These are phyloP conservation scores for Diaporthe velutina DNA, from an alignment of 2,329 filamentous ascomycete species.

Conservation along the genomic window DNA sequence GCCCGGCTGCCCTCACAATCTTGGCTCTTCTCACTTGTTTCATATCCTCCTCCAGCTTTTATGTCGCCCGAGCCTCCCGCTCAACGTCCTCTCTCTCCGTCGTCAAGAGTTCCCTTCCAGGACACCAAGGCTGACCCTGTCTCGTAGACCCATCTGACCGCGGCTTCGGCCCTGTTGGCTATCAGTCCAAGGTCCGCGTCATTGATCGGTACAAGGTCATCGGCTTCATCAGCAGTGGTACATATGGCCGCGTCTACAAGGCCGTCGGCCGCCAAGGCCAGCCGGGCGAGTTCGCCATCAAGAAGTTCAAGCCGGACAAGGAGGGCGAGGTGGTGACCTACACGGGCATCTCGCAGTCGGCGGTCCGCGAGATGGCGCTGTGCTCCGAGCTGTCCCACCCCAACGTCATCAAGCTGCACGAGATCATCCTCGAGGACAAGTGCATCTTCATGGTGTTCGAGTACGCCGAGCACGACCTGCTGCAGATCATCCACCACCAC, in stretches of 20 bases:
- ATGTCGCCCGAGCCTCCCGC: not conserved
- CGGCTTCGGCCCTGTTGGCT: conserved; percentile 59
- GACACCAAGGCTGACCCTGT: conserved; percentile 50
- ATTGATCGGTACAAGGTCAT: conserved; percentile 96
- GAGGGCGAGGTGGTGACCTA: conserved; percentile 96
- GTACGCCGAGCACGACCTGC: conserved; percentile 95
- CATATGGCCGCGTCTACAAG: conserved; percentile 98
- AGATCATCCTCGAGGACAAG: conserved; percentile 98
- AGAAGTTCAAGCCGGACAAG: conserved; percentile 99
- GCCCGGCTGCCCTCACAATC: conserved; percentile 9
- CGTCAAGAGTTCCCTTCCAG: not conserved
- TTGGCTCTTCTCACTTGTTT: conserved; percentile 39
- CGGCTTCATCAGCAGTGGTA: conserved; percentile 97
- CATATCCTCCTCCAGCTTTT: conserved; percentile 46
- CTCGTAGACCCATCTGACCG: conserved; percentile 66
- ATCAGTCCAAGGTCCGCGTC: conserved; percentile 86
- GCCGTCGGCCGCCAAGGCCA: conserved; percentile 81
- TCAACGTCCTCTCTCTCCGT: not conserved
- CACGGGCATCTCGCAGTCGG: conserved; percentile 97
- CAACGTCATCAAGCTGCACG: conserved; percentile 91
- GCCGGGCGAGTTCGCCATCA: conserved; percentile 93
- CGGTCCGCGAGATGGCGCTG: conserved; percentile 96
- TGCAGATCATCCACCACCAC: conserved; percentile 99
- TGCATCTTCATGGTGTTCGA: conserved; percentile 99
- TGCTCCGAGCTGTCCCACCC: conserved; percentile 91